These are phyloP conservation scores for Saccharomyces hybrid DNA, from an alignment of 1,139 yeast species.

Conservation along the genomic window DNA sequence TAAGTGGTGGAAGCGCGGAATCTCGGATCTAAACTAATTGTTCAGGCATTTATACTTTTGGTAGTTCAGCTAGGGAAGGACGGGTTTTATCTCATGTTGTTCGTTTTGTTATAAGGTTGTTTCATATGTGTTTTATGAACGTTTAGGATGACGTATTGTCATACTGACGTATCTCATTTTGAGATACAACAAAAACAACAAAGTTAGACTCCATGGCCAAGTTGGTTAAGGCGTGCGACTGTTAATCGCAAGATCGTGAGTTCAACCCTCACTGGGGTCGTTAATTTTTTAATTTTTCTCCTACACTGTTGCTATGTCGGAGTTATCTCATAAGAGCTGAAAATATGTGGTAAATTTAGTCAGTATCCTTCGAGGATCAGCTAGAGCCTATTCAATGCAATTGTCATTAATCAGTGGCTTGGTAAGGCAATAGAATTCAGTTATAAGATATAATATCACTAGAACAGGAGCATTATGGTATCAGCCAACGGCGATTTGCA, in stretches of 20 bases:
- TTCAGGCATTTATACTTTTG: too few species aligned
- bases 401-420: background rate
- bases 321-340: background rate
- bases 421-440: background rate
- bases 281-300: background rate
- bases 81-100: too few species aligned
- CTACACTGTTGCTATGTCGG: background rate
- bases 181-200: background rate
- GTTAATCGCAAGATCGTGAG: constrained; percentile 10
- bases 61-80: too few species aligned
- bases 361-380: background rate
- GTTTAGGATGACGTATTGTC: too few species aligned
- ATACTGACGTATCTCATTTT: too few species aligned
- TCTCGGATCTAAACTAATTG: too few species aligned
- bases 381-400: background rate
- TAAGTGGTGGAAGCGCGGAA: too few species aligned
- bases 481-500: background rate
- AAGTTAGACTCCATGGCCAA: constrained; percentile 6
- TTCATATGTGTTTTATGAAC: too few species aligned
- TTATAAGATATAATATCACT: background rate
- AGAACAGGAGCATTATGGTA: background rate
- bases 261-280: constrained; percentile 9
- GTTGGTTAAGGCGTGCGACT: constrained; percentile 10
- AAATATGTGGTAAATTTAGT: background rate
- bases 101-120: too few species aligned